Conservation (phyloP, 768 basidiomycete genomes). For the Omphalotus guepiniiformis region DNA sequence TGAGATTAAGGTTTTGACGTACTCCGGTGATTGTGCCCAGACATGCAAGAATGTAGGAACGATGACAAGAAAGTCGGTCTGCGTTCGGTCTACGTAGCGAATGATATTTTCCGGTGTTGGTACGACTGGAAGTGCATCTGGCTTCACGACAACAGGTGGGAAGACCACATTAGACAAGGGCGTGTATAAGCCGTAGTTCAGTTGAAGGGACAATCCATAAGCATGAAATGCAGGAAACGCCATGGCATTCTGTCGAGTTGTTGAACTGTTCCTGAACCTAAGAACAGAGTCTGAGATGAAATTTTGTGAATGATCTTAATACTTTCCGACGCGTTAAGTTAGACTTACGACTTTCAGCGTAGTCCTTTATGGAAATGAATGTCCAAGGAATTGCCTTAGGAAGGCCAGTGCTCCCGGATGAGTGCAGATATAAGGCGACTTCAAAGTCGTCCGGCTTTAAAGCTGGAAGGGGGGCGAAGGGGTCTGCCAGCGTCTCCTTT, state of each 20-base stretch:
- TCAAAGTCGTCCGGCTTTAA: neutral
- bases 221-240: constrained; percentile 21
- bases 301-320: too few species aligned
- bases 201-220: constrained; percentile 15
- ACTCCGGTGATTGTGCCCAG: constrained; percentile 15
- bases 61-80: constrained; percentile 12
- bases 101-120: constrained; percentile 19
- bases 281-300: too few species aligned
- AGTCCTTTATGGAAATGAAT: constrained; percentile 10
- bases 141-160: constrained; percentile 17
- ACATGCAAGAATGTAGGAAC: constrained; percentile 21
- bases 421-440: constrained; percentile 22
- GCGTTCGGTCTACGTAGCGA: constrained; percentile 13
- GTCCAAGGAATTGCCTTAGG: constrained; percentile 8
- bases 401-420: constrained; percentile 27
- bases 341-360: constrained; percentile 1
- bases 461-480: constrained; percentile 25
- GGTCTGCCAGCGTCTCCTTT: constrained; percentile 23
- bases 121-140: constrained; percentile 15
- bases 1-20: constrained; percentile 14
- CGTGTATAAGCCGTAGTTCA: constrained; percentile 12
- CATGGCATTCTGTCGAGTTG: too few species aligned
- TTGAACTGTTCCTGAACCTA: too few species aligned
- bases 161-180: constrained; percentile 20
- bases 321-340: too few species aligned